phyloP scores from a whole-genome alignment of 192 early-diverging fungal species.

The Thamnidium elegans region DNA sequence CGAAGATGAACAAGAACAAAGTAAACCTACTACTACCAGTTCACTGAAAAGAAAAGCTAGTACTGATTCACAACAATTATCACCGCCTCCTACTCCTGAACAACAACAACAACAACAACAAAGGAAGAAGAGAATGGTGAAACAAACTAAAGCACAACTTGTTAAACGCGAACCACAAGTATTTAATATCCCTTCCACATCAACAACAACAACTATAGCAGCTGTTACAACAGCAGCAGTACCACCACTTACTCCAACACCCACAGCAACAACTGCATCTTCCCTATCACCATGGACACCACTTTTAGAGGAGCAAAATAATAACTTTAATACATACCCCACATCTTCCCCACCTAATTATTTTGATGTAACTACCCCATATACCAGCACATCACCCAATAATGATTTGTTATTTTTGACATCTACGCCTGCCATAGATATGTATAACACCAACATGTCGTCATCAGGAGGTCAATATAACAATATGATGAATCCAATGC shows the following conservation, averaged over 20 bases:
- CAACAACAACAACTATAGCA: background rate
- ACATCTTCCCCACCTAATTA: background rate
- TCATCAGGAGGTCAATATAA: conserved; percentile 2
- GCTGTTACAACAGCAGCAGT: background rate
- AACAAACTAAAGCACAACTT: conserved; percentile 2
- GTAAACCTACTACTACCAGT: background rate
- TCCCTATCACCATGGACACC: too few species aligned
- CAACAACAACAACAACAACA: background rate
- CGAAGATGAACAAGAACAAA: background rate
- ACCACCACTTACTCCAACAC: background rate
- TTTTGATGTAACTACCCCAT: too few species aligned
- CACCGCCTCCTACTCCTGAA: conserved; percentile 18
- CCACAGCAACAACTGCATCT: background rate
- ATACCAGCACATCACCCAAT: too few species aligned
- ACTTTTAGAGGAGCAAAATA: background rate
- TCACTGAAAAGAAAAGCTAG: conserved; percentile 15
- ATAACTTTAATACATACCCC: background rate
- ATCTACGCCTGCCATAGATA: background rate
- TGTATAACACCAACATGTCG: conserved; percentile 3
- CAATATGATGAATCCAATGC: conserved; percentile 4
- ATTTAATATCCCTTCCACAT: background rate
- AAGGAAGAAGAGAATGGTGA: conserved; percentile 4
- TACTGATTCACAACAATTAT: conserved; percentile 9
- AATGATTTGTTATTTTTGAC: conserved; percentile 4
- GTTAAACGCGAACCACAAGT: background rate